phyloP scores from a whole-genome alignment of 352 stramenopile genomes.

The Pythium brachiatum region DNA sequence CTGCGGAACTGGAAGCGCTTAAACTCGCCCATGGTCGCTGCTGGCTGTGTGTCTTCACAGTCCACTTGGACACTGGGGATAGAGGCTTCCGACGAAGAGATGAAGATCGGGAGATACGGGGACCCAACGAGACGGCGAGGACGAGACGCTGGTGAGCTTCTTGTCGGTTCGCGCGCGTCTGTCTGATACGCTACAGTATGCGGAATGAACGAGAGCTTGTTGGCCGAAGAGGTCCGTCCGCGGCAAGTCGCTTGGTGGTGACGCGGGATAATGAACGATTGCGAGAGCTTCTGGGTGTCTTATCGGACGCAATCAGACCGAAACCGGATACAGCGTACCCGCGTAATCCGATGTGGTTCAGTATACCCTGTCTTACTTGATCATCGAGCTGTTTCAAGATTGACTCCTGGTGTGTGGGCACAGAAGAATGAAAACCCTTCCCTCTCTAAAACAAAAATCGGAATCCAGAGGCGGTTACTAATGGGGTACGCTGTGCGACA shows the following conservation, averaged over 20 bases:
- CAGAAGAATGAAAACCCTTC: neutral
- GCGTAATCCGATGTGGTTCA: neutral
- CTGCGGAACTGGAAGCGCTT: conserved; percentile 52
- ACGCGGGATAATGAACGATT: conserved; percentile 18
- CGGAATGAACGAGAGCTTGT: neutral
- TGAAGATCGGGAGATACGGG: neutral
- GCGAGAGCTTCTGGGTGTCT: conserved; percentile 10
- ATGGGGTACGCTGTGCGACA: neutral
- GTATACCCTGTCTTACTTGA: neutral
- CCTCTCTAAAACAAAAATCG: neutral
- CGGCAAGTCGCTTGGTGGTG: neutral
- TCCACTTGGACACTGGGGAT: neutral
- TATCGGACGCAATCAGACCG: conserved; percentile 20
- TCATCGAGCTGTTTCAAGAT: neutral
- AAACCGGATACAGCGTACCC: neutral
- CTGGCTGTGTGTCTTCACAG: too few relatives aligned
- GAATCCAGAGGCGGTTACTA: neutral
- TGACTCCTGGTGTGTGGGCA: too few relatives aligned
- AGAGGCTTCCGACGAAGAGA: neutral
- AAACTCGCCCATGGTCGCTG: neutral
- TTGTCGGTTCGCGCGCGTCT: neutral
- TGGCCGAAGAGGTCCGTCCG: too few relatives aligned
- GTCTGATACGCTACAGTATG: too few relatives aligned
- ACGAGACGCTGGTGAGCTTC: neutral
- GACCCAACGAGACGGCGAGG: neutral